phyloP scores from a whole-genome alignment of 2,329 filamentous ascomycete species.

The Colletotrichum truncatum region DNA sequence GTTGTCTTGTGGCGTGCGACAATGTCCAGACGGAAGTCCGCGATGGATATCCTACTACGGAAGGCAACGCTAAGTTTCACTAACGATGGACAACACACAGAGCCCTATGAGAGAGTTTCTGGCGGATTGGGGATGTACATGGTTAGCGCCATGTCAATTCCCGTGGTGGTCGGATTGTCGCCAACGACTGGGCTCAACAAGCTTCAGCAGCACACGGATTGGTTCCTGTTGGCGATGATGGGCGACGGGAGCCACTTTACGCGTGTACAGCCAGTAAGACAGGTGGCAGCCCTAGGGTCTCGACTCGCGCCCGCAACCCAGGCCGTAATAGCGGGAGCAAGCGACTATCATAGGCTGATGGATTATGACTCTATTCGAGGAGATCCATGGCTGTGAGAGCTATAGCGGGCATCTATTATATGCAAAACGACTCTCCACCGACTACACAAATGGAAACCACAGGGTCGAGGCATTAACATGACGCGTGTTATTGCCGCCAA shows the following conservation, averaged over 20 bases:
- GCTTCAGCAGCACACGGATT: conserved; percentile 18
- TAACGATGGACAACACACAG: conserved; percentile 10
- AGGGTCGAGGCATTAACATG: conserved; percentile 35
- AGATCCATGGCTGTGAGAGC: conserved; percentile 17
- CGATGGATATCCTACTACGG: conserved; percentile 10
- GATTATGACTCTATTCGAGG: conserved; percentile 13
- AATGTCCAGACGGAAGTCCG: conserved; percentile 6
- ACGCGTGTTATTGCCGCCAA: conserved; percentile 32
- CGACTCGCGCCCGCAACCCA: conserved; percentile 11
- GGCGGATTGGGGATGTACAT: conserved; percentile 5
- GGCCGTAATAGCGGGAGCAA: conserved; percentile 19
- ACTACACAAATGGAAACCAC: conserved; percentile 11
- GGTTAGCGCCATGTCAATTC: conserved; percentile 15
- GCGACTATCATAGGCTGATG: conserved; percentile 17
- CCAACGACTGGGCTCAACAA: conserved; percentile 18
- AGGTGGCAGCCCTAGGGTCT: not conserved
- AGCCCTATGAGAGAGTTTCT: conserved; percentile 21
- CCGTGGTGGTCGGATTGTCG: conserved; percentile 2
- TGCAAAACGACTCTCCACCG: conserved; percentile 27
- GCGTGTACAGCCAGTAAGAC: conserved; percentile 30
- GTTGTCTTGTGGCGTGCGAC: conserved; percentile 2
- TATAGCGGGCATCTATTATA: conserved; percentile 32
- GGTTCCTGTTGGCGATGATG: conserved; percentile 2
- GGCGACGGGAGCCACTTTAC: conserved; percentile 34
- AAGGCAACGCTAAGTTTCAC: conserved; percentile 27